These are phyloP conservation scores for Emericellopsis terricola DNA, from an alignment of 495 filamentous ascomycete genomes.

Conservation along the genomic window DNA sequence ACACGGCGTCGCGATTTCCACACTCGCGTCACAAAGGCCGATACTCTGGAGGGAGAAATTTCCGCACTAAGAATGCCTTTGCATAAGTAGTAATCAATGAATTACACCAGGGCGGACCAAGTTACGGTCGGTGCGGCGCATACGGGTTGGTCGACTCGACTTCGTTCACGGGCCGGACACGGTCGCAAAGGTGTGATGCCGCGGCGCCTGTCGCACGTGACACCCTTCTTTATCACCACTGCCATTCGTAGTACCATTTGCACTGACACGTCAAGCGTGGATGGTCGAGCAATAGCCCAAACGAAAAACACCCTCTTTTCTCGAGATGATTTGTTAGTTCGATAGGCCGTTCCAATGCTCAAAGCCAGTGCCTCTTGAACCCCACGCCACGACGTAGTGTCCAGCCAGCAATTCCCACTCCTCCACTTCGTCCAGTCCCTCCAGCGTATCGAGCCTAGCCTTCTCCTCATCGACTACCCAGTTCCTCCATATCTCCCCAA, in stretches of 20 bases:
- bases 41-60: no score
- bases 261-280: no score
- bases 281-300: no score
- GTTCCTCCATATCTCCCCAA: slow-evolving; percentile 55
- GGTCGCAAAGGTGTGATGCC: no score
- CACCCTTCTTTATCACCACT: no score
- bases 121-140: background rate
- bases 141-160: background rate
- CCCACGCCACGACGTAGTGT: slow-evolving; percentile 89
- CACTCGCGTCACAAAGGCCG: no score
- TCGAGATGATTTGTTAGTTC: no score
- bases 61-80: no score
- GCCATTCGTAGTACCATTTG: no score
- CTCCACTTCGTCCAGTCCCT: slow-evolving; percentile 90
- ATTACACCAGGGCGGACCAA: background rate
- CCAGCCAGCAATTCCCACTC: slow-evolving; percentile 77
- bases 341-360: slow-evolving; percentile 6
- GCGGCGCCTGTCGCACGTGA: no score
- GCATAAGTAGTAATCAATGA: background rate
- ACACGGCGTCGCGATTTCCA: no score
- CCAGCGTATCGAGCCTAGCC: slow-evolving; percentile 56
- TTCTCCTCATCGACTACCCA: slow-evolving; percentile 64
- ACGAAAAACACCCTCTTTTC: no score
- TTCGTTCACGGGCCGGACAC: background rate
- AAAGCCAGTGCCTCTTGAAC: slow-evolving; percentile 19